These are phyloP conservation scores for Chaetomium globosum DNA, from an alignment of 2,329 filamentous ascomycete species.

Conservation along the genomic window DNA sequence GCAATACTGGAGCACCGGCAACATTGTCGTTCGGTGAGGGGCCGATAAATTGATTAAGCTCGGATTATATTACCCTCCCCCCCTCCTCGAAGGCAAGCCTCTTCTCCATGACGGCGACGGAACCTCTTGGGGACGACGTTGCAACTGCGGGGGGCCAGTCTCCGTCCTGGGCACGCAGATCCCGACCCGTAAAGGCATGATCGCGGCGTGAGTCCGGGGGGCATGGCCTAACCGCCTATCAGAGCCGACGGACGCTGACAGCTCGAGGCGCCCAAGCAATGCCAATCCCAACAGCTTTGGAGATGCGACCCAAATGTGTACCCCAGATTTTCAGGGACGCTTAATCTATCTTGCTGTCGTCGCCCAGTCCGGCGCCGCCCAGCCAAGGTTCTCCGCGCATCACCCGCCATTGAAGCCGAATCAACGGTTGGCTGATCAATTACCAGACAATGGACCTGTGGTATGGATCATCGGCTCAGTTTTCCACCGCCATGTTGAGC, in stretches of 20 bases:
- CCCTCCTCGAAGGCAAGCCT: not conserved
- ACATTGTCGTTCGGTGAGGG: constrained; percentile 26
- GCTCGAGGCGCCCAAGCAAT: not conserved
- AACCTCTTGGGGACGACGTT: constrained; percentile 23
- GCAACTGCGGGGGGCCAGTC: constrained; percentile 31
- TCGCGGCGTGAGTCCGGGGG: constrained; percentile 14
- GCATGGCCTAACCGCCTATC: not conserved
- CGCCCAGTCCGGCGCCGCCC: constrained; percentile 13
- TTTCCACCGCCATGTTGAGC: constrained; percentile 28
- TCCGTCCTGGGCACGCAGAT: constrained; percentile 26
- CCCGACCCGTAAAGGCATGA: constrained; percentile 27
- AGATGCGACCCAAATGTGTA: constrained; percentile 14
- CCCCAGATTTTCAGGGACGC: constrained; percentile 30
- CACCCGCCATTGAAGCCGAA: constrained; percentile 21
- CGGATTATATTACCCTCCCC: constrained; percentile 19
- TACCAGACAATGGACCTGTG: constrained; percentile 23
- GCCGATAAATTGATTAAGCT: constrained; percentile 28
- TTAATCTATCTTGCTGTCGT: constrained; percentile 31
- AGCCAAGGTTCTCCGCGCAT: constrained; percentile 22
- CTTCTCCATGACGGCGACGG: constrained; percentile 12
- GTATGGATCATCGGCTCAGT: constrained; percentile 30
- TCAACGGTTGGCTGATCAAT: constrained; percentile 26
- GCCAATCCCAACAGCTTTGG: not conserved
- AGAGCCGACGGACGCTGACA: not conserved
- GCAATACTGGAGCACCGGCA: constrained; percentile 20